These are phyloP conservation scores for Colletotrichum theobromicola DNA, from an alignment of 2,329 filamentous ascomycete genomes.

Conservation along the genomic window DNA sequence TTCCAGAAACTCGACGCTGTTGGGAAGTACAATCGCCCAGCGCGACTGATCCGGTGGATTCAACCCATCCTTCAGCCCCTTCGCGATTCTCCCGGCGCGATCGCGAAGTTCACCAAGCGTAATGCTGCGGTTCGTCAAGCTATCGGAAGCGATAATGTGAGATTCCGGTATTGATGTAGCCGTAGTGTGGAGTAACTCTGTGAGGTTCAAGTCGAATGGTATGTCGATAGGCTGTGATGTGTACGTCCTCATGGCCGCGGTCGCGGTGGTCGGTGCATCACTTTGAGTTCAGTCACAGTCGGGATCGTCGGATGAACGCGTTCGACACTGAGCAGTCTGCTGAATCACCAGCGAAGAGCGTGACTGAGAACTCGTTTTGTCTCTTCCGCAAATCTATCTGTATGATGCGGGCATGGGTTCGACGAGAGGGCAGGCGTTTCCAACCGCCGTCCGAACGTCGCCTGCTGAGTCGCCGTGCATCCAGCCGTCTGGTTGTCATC, in stretches of 20 bases:
- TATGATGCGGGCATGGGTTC: neutral
- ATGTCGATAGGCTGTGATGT: slow-evolving; percentile 34
- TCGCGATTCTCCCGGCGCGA: slow-evolving; percentile 44
- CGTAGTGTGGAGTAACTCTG: slow-evolving; percentile 46
- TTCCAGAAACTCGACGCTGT: slow-evolving; percentile 50
- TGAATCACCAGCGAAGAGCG: neutral
- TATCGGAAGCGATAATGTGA: slow-evolving; percentile 47
- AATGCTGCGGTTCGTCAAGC: slow-evolving; percentile 48
- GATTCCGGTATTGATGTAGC: slow-evolving; percentile 41
- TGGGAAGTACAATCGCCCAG: slow-evolving; percentile 49
- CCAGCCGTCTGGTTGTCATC: neutral
- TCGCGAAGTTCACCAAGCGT: slow-evolving; percentile 47
- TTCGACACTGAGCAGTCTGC: neutral
- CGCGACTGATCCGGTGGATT: slow-evolving; percentile 38
- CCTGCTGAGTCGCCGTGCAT: neutral
- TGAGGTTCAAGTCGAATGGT: slow-evolving; percentile 45
- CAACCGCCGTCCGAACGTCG: neutral
- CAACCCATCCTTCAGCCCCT: slow-evolving; percentile 38
- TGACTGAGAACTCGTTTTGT: neutral
- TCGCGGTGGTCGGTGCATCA: neutral
- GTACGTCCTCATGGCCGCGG: slow-evolving; percentile 36
- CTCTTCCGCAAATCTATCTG: neutral
- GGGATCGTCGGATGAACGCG: neutral
- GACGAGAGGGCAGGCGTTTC: neutral
- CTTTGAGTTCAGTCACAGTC: neutral